These are phyloP conservation scores for Ophiostoma sp. DNA, from an alignment of 2,329 filamentous ascomycete species.

Conservation along the genomic window DNA sequence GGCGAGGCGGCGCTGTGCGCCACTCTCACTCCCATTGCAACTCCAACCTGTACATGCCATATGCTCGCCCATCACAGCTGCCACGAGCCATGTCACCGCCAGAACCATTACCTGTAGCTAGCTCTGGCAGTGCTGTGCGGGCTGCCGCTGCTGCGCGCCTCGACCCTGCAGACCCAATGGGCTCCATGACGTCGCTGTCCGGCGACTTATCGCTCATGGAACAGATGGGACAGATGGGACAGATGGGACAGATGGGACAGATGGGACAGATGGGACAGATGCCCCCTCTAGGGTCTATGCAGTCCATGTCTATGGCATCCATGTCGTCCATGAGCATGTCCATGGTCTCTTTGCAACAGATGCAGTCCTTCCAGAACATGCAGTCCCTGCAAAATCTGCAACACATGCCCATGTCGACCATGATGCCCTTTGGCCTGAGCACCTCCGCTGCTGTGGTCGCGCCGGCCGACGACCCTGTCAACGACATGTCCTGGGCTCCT, in stretches of 20 bases:
- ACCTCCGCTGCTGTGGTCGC: not conserved
- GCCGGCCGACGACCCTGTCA: not conserved
- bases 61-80: not conserved
- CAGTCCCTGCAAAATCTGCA: not conserved
- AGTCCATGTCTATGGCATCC: not conserved
- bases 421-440: constrained; percentile 5
- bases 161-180: not conserved
- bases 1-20: not conserved
- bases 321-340: not conserved
- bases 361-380: not conserved
- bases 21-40: not conserved
- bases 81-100: constrained; percentile 2
- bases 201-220: not conserved
- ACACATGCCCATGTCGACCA: not conserved
- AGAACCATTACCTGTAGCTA: not conserved
- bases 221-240: not conserved
- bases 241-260: not conserved
- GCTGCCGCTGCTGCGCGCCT: not conserved
- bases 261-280: no score
- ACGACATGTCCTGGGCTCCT: constrained; percentile 9
- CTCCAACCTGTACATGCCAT: not conserved
- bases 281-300: not conserved
- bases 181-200: not conserved
- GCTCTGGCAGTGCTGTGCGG: no score
- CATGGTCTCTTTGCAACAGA: not conserved